Evolutionary conservation across 257 asterid genomes (phyloP), one percentile per base, ranked within the genome.

Genomic region (Cordia subcordata): DNA sequence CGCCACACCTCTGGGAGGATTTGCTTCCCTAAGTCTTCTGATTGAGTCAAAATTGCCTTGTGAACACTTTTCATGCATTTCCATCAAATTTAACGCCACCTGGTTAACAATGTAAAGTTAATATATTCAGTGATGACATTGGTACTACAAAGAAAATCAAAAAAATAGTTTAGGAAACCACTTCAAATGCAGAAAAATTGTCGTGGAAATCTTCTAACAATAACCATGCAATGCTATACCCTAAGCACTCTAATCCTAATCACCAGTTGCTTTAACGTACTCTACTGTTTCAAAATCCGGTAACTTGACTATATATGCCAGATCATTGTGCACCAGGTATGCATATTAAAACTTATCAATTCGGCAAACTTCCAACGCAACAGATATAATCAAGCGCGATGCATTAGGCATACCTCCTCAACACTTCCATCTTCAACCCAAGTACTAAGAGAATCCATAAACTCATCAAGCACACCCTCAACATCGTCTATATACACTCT

Each of bases 11-110:
- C 57, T 61, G 17, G 80, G 82, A 58, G 69, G 42, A 57, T 62
- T 61, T 60, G 83, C 60, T 68, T 72, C 75, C 69, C 61, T 81
- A 33, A 88, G 75, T 39, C n/a, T 61, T 62, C 63, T 63, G 58
- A 85, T 75, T 4, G 83, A 64, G 58, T 71, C 70, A 54, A 81
- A 88, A 54, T 85, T 74, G 17, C 93, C 93, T 61, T 76, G 84
- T 62, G 63, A 60, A 62, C 96, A 85, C 58, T 82, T 85, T 72
- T 83, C 93, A 56, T 73, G 90, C 90, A 85, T 88, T 23, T 68
- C 57, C 95, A 85, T 81, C 74, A 85, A 18, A 27, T 80, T 76
- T 67, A 71, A 72, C 33, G 90, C 88, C 11, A 87, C 66, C 93
- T 87, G 64, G 22, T 21, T 17, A 38, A 23, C 23, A 37, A 51